These are phyloP conservation scores for Exophiala lecanii-corni DNA, from an alignment of 2,329 filamentous ascomycete species.

Conservation along the genomic window DNA sequence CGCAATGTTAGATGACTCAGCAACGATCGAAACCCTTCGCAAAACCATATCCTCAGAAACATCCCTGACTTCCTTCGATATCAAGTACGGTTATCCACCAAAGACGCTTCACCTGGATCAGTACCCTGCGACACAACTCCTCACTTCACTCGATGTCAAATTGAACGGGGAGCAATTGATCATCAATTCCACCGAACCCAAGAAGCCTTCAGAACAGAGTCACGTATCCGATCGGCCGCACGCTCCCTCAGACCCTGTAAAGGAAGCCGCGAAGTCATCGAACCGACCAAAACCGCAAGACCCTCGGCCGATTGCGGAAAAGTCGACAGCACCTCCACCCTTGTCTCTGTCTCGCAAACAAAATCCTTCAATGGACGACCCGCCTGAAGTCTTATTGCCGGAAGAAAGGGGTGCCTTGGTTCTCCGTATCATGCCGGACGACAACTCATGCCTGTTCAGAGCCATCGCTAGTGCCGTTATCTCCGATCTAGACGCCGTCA, in stretches of 20 bases:
- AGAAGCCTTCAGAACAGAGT: not conserved
- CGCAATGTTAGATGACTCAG: conserved; percentile 63
- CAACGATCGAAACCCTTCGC: conserved; percentile 44
- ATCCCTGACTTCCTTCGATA: conserved; percentile 60
- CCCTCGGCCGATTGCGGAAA: not conserved
- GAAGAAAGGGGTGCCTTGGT: conserved; percentile 57
- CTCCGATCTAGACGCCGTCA: conserved; percentile 61
- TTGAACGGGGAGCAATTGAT: conserved; percentile 66
- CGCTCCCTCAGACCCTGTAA: not conserved
- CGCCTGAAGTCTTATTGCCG: conserved; percentile 57
- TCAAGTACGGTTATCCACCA: conserved; percentile 83
- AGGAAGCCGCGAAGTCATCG: conserved; percentile 20
- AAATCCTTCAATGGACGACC: conserved; percentile 48
- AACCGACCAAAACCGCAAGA: not conserved
- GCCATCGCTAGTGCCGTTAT: conserved; percentile 79
- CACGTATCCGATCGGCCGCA: not conserved
- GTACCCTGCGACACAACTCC: conserved; percentile 46
- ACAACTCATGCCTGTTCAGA: conserved; percentile 91
- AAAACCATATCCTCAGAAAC: conserved; percentile 53
- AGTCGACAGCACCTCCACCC: conserved; percentile 15
- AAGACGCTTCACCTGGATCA: conserved; percentile 60
- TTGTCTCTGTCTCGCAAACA: conserved; percentile 40
- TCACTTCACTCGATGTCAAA: conserved; percentile 55
- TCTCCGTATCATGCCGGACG: conserved; percentile 91
- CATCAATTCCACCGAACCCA: conserved; percentile 41